phyloP scores from a whole-genome alignment of 73 alveolate species.

The Paramecium tetraurelia region DNA sequence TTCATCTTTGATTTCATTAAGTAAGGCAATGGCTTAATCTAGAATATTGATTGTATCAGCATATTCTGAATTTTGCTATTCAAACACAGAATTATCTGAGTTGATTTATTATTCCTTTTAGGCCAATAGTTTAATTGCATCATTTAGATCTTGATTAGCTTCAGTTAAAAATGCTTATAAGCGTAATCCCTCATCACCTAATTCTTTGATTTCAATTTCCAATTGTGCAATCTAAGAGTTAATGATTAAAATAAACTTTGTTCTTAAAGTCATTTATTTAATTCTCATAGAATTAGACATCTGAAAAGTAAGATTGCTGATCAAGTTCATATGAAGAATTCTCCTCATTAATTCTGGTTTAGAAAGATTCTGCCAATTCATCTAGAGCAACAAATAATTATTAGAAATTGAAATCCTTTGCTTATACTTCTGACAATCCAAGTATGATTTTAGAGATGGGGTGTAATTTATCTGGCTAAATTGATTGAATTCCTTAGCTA shows the following conservation, averaged over 20 bases:
- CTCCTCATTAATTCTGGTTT: not conserved
- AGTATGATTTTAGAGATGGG: not conserved
- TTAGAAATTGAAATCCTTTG: slow-evolving; percentile 24
- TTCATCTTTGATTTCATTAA: slow-evolving; percentile 32
- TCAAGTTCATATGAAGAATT: slow-evolving; percentile 1
- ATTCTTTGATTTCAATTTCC: slow-evolving; percentile 15
- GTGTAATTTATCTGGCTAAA: not conserved
- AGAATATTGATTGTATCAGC: slow-evolving; percentile 2
- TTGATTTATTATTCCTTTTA: not conserved
- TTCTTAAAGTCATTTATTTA: slow-evolving; percentile 7
- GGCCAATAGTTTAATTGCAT: not conserved
- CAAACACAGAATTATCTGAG: not conserved
- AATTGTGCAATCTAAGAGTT: not conserved
- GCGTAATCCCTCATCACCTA: not conserved
- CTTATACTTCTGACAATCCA: not conserved
- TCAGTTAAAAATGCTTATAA: not conserved
- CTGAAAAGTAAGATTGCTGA: not conserved
- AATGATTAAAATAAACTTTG: not conserved
- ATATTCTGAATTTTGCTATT: not conserved
- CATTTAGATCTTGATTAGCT: not conserved
- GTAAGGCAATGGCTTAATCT: not conserved
- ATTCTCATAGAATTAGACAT: not conserved
- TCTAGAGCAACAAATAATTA: slow-evolving; percentile 6
- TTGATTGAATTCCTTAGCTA: not conserved
- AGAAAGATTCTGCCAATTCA: slow-evolving; percentile 36